Base-by-base conservation (phyloP, 768 basidiomycete genomes). In the Tubosaeta sp. region DNA sequence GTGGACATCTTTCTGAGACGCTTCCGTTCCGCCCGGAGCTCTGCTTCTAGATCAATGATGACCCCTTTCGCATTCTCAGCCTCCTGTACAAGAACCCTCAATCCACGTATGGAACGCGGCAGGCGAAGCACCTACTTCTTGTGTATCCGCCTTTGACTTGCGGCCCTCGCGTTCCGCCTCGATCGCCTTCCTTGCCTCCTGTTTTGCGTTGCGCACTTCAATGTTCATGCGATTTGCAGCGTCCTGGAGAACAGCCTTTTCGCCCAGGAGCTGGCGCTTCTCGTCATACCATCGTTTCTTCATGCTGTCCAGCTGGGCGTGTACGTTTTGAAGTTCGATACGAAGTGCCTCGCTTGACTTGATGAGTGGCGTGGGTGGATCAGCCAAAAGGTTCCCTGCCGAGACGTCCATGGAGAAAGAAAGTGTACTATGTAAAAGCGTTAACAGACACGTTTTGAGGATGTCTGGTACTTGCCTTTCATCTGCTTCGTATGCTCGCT, bases 181-280 rank as follows among this genome's bases (percentile, higher is more conserved):
- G 19, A 72, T 70, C 17, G 72, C 78, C 55, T 74, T 80, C 63
- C 72, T 78, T 2, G 71, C 74, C 53, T 86, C 83, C 47, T 80
- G 79, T 65, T 83, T 82, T 6, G 76, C 79, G 43, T 66, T 74
- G 38, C 75, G 80, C 26, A 87, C 73, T 64, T 91, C 76, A 19
- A 66, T 68, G 59, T 85, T 81, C 60, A 92, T 74, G 7, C 83
- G 81, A 54, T 79, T 82, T 0, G 88, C 78, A 7, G 84, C 77
- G 55, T 89, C 82, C 60, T 88, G 84, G 31, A 93, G 78, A 39
- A 81, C 78, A 3, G 80, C 83, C 46, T 85, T 89, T 68, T 92
- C 86, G 44, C 79, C 85, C 26, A 85, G 62, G 13, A 91, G 72
- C 49, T 77, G 74, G 32, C 70, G 72, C 63, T 77, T 82, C 60